These are phyloP conservation scores for Scutellaria minor DNA, from an alignment of 257 asterid genomes.

Conservation along the genomic window DNA sequence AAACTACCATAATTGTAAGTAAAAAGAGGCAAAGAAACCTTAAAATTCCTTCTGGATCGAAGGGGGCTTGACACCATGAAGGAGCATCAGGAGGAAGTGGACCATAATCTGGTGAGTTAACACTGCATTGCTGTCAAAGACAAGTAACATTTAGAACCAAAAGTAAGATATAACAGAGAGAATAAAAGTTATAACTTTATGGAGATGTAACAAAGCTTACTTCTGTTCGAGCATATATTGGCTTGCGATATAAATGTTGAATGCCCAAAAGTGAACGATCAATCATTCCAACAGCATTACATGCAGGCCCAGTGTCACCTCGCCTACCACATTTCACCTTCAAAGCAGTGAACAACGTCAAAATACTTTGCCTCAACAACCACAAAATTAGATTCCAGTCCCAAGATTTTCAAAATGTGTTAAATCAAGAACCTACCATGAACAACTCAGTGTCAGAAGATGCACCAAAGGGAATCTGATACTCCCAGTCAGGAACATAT, in stretches of 20 bases:
- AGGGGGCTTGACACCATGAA: conserved; percentile 79
- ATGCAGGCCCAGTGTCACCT: conserved; percentile 75
- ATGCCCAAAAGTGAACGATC: conserved; percentile 69
- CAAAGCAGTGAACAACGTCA: conserved; percentile 33
- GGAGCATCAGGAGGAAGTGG: conserved; percentile 75
- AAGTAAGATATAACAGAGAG: conserved; percentile 6
- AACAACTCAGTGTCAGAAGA: conserved; percentile 44
- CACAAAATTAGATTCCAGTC: neutral
- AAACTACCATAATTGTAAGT: neutral
- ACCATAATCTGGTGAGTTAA: conserved; percentile 76
- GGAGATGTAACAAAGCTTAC: conserved; percentile 33
- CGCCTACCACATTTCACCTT: conserved; percentile 69
- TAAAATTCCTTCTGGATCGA: conserved; percentile 76
- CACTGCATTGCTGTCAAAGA: conserved; percentile 63
- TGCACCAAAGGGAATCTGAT: conserved; percentile 46
- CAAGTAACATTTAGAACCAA: conserved; percentile 33
- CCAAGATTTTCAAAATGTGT: neutral
- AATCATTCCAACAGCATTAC: conserved; percentile 78
- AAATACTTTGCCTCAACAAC: neutral
- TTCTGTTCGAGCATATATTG: conserved; percentile 59
- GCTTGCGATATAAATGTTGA: conserved; percentile 56
- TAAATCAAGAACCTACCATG: conserved; percentile 43
- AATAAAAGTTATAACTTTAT: neutral
- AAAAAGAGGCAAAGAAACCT: conserved; percentile 50
- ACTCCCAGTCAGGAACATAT: conserved; percentile 68